Base-by-base conservation (phyloP, 441 rosid genomes). In the Omphalea diandra region DNA sequence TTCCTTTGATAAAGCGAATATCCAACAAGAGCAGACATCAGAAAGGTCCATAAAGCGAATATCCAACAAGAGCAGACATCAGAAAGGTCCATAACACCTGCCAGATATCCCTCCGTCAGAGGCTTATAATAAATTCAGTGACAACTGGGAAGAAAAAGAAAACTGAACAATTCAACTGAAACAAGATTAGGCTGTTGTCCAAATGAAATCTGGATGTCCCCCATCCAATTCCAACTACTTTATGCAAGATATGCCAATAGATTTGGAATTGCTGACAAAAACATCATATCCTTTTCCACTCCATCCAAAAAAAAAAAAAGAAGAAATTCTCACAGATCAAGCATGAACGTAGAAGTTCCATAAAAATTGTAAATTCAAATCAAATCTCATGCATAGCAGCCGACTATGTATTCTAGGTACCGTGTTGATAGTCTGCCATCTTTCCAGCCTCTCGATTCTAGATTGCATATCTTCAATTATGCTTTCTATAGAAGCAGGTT, bases 81-180 rank as follows among this genome's bases (percentile, higher is more conserved):
- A 93, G 69, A 78, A 96, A 93, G 2, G 99, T 91, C 99, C 97
- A 93, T 14, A 93, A 77, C 41, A 96, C 97, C 99, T 96, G 88
- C 80, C 69, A 73, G 10, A 31, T 32, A 36, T 22, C 14, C 41
- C 43, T 20, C 22, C 69, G 60, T 41, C 41, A 65, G 56, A 63
- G 4, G 15, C 57, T 53, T 40, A 22, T 17, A 35, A 69, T 57
- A 7, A 27, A 57, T 46, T 33, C n/a, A 24, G n/a, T 7, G 59
- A 29, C 44, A 3, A 66, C 33, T 49, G 22, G n/a, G 7, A 2
- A 54, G 5, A 24, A 38, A 33, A 50, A 20, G 29, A 54, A 35
- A n/a, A 52, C 29, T 20, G 9, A 52, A 52, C 12, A 22, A 29
- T 52, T 52, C 12, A 52, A 52, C 1, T 2, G 8, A 52, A 52